Base-by-base conservation (phyloP, 306 rosid species). In the Hippophae tibetana region DNA sequence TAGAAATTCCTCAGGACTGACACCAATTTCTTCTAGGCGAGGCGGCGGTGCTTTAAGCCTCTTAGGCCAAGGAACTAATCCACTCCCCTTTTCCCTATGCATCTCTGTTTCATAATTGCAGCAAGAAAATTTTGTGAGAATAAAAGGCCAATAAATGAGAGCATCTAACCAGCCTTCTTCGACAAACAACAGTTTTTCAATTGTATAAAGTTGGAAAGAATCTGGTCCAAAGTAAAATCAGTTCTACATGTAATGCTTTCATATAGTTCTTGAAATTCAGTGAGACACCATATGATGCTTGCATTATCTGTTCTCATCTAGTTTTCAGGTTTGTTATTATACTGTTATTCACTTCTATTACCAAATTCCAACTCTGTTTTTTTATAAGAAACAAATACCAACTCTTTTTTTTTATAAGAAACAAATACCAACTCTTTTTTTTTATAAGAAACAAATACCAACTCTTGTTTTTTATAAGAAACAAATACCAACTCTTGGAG, bases 61-160 rank as follows among this genome's bases (percentile, higher is more conserved):
- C 57, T 65, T 73, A 47, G 87, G 87, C 87, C 87, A 82, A 60
- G 82, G 80, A 68, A 70, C 63, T 47, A 82, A 59, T 43, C 78
- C 71, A 6, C 80, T 73, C 23, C 87, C 82, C 69, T 49, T 82
- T 44, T 61, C 73, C 71, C 45, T 73, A 70, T 82, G 80, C 80
- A 73, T 74, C 61, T 70, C 87, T 82, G 69, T 60, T 67, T 44
- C 48, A 51, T 38, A 73, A 48, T 41, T 47, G 57, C 7, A 62
- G 45, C 54, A 47, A 53, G 47, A 52, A 64, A 5, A 41, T 53
- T 13, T 42, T 38, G 14, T 56, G 7, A 47, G 42, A 31, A 31
- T 2, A 2, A 31, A 31, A 31, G 0, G 38, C 38, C 38, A 31
- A 31, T 7, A 18, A 51, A 49, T 46, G 11, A 23, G 40, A 7